Percentiles rank a stretch among this genome's conserved stretches.
Evolutionary conservation across 2,329 filamentous ascomycete genomes (phyloP).

Genomic region (Microascus cirrosus): DNA sequence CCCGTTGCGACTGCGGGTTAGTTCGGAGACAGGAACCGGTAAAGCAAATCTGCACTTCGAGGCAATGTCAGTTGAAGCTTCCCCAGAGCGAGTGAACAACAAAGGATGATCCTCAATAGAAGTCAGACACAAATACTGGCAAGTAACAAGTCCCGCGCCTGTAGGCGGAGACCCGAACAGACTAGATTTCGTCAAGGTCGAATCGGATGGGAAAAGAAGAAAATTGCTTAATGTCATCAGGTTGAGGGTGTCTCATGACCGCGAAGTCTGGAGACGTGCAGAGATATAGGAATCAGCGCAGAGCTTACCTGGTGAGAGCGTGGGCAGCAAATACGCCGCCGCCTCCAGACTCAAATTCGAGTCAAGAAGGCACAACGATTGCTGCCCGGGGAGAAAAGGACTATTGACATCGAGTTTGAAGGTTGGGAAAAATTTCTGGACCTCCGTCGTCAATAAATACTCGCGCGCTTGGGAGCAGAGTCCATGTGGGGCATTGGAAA

Average conservation of each 20-base stretch:
- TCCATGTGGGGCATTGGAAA: neutral
- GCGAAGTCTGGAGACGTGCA: neutral
- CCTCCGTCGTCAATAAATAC: neutral
- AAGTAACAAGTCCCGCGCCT: constrained; percentile 61
- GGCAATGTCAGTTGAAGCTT: constrained; percentile 1
- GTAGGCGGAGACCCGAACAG: constrained; percentile 52
- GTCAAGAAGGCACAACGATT: neutral
- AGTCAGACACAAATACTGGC: constrained; percentile 81
- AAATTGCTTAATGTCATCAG: constrained; percentile 64
- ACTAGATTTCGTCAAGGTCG: constrained; percentile 72
- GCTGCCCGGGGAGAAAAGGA: neutral
- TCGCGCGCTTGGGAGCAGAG: neutral
- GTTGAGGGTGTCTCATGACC: neutral
- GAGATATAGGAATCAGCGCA: neutral
- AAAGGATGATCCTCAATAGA: neutral
- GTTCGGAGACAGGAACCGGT: neutral
- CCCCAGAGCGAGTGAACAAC: neutral
- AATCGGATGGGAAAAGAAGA: constrained; percentile 87
- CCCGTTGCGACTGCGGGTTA: neutral
- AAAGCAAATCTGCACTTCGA: neutral
- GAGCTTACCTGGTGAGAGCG: constrained; percentile 2
- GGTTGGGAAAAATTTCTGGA: neutral
- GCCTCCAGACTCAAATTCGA: neutral
- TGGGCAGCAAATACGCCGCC: neutral
- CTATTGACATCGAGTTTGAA: neutral